A percentile compares a stretch with the other conserved stretches of the same genome.
Conservation (phyloP, 129 eudicot genomes). For the Lonicera japonica region DNA sequence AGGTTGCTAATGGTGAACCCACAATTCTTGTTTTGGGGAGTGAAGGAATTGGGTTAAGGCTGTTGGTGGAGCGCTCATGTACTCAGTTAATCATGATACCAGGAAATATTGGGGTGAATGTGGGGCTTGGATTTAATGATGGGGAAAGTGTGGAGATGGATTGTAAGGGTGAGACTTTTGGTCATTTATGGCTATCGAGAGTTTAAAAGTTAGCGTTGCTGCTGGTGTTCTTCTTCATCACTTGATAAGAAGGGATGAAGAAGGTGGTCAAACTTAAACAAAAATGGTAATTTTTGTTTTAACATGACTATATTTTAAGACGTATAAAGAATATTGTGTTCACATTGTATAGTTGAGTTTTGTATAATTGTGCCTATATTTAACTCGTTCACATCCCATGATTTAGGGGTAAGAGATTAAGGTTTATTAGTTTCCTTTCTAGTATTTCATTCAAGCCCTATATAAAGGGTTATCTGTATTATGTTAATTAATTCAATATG, state of each 20-base stretch:
- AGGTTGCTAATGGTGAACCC: conserved; percentile 56
- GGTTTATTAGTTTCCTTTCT: too few relatives aligned
- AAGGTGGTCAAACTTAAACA: not conserved
- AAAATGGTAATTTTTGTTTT: not conserved
- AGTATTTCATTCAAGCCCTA: too few relatives aligned
- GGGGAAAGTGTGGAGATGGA: conserved; percentile 26
- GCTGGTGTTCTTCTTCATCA: conserved; percentile 96
- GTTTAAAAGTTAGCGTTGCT: conserved; percentile 97
- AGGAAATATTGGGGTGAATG: conserved; percentile 60
- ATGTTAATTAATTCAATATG: too few relatives aligned
- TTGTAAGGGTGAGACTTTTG: conserved; percentile 46
- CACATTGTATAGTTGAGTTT: too few relatives aligned
- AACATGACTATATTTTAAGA: too few relatives aligned
- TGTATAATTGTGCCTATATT: too few relatives aligned
- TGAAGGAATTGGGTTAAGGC: conserved; percentile 92
- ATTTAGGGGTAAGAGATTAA: too few relatives aligned
- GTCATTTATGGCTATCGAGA: conserved; percentile 88
- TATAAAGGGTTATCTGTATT: too few relatives aligned
- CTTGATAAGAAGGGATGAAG: conserved; percentile 43
- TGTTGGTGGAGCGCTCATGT: conserved; percentile 90
- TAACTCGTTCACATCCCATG: too few relatives aligned
- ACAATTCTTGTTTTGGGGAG: conserved; percentile 90
- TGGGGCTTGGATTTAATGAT: conserved; percentile 38
- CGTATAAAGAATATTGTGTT: too few relatives aligned
- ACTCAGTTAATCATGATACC: conserved; percentile 62